These are phyloP conservation scores for Vigna trinervia DNA, from an alignment of 306 rosid species.

Conservation along the genomic window DNA sequence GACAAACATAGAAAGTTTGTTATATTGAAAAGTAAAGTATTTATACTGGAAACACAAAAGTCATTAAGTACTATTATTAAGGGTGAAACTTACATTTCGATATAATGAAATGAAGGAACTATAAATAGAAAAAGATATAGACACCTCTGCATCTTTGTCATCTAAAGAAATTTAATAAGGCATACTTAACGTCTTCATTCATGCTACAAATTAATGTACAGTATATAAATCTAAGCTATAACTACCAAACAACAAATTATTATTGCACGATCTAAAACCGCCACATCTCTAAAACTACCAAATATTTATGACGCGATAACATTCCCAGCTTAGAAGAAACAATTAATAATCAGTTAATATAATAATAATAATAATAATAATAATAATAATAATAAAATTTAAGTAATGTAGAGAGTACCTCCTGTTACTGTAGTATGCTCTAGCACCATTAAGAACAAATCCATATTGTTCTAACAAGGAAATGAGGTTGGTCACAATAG, in stretches of 20 bases:
- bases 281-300: no score
- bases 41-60: not conserved
- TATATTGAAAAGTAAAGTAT: not conserved
- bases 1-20: not conserved
- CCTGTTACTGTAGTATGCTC: slow-evolving; percentile 84
- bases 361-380: no score
- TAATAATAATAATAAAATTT: no score
- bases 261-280: not conserved
- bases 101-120: not conserved
- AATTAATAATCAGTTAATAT: not conserved
- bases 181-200: no score
- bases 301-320: no score
- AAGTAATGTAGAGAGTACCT: slow-evolving; percentile 52
- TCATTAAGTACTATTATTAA: not conserved
- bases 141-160: not conserved
- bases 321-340: no score
- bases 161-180: no score
- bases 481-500: slow-evolving; percentile 73
- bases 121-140: not conserved
- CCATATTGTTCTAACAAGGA: slow-evolving; percentile 74
- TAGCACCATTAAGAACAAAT: slow-evolving; percentile 86
- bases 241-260: no score
- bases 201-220: no score
- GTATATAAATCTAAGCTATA: no score
- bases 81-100: not conserved